phyloP scores from a whole-genome alignment of 2,329 filamentous ascomycete species.

The Chrysoporthe puriensis region DNA sequence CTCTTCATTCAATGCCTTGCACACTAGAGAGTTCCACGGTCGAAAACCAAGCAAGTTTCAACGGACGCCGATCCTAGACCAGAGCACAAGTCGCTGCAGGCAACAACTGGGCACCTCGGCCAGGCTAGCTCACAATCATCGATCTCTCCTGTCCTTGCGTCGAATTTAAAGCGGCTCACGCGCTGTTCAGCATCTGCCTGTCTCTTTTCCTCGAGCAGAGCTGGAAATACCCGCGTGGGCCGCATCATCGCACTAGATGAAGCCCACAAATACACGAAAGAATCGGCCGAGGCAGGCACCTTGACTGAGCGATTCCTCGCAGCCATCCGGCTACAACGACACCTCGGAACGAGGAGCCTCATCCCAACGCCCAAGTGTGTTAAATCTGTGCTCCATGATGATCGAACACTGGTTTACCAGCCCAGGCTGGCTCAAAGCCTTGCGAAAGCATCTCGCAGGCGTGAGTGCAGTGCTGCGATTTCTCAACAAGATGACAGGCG shows the following conservation, averaged over 20 bases:
- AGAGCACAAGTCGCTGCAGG: conserved; percentile 62
- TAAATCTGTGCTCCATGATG: conserved; percentile 73
- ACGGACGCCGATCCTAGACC: conserved; percentile 51
- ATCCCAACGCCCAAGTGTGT: conserved; percentile 75
- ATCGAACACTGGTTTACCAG: conserved; percentile 71
- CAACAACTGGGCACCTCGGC: conserved; percentile 9
- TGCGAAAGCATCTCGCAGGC: conserved; percentile 37
- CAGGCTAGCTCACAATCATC: conserved; percentile 43
- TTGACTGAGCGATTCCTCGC: conserved; percentile 66
- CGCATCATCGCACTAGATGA: conserved; percentile 74
- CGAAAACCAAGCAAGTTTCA: conserved; percentile 44
- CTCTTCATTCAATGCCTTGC: no score
- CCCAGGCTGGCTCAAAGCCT: conserved; percentile 37
- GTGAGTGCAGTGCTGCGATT: conserved; percentile 25
- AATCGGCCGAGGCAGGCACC: conserved; percentile 53
- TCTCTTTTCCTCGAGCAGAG: conserved; percentile 65
- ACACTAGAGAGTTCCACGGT: no score
- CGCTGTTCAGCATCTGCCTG: conserved; percentile 72
- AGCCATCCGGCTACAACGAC: conserved; percentile 71
- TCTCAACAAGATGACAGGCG: not conserved
- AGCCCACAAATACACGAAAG: conserved; percentile 75
- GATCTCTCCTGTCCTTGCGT: conserved; percentile 77
- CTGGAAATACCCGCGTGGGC: conserved; percentile 43
- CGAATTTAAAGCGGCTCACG: conserved; percentile 66
- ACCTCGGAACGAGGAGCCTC: conserved; percentile 66